Evolutionary conservation across 148 eudicot genomes (phyloP).

Genomic region (Vaccinium vitisidaea): DNA sequence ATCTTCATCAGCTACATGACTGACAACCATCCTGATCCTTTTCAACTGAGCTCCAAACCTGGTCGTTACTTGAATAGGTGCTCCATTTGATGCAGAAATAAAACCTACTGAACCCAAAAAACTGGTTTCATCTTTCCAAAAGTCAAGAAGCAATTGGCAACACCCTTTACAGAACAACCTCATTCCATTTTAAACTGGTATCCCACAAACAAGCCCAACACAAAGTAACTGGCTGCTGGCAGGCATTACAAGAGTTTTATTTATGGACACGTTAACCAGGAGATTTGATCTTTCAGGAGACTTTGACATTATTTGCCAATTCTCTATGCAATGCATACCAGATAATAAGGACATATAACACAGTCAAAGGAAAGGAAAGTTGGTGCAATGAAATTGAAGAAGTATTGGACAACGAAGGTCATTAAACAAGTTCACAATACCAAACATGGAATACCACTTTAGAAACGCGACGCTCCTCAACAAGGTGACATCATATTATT

Average conservation of each 20-base stretch:
- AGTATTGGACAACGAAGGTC: not conserved
- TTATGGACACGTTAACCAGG: not conserved
- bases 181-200: not conserved
- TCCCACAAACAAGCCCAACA: not conserved
- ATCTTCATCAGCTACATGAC: no score
- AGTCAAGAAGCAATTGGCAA: not conserved
- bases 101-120: no score
- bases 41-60: no score
- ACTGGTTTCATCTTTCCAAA: not conserved
- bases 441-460: not conserved
- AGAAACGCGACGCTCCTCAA: not conserved
- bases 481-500: constrained; percentile 8
- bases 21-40: no score
- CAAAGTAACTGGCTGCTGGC: not conserved
- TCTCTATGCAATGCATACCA: not conserved
- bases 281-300: not conserved
- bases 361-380: not conserved
- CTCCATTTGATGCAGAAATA: no score
- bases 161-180: not conserved
- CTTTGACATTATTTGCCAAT: not conserved
- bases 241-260: not conserved
- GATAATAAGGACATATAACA: not conserved
- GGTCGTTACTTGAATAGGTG: no score
- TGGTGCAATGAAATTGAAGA: not conserved
- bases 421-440: not conserved